phyloP scores from a whole-genome alignment of 805 yeast species.

The Suhomyces vadensis region DNA sequence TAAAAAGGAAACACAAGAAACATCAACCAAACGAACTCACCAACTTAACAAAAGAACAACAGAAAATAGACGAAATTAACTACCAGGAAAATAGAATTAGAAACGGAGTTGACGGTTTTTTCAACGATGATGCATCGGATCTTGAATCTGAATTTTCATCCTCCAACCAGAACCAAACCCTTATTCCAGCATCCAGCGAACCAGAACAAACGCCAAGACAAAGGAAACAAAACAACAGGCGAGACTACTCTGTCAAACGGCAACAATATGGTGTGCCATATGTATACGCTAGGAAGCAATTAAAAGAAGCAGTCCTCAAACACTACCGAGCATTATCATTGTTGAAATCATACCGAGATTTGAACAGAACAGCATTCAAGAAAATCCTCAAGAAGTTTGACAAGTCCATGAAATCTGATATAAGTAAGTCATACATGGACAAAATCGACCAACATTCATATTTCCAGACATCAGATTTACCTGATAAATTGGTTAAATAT shows the following conservation, averaged over 20 bases:
- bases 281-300: slow-evolving; percentile 62
- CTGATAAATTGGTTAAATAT: slow-evolving; percentile 62
- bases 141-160: slow-evolving; percentile 2
- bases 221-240: slow-evolving; percentile 26
- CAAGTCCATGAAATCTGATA: slow-evolving; percentile 55
- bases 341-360: slow-evolving; percentile 64
- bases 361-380: slow-evolving; percentile 86
- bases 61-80: slow-evolving; percentile 28
- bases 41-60: slow-evolving; percentile 4
- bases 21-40: slow-evolving; percentile 14
- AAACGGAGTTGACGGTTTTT: slow-evolving; percentile 26
- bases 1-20: slow-evolving; percentile 18
- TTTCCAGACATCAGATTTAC: slow-evolving; percentile 60
- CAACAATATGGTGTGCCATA: slow-evolving; percentile 53
- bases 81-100: slow-evolving; percentile 40
- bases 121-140: slow-evolving; percentile 8
- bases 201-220: slow-evolving; percentile 21
- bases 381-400: slow-evolving; percentile 91
- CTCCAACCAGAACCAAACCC: not conserved
- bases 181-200: not conserved
- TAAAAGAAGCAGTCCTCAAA: slow-evolving; percentile 69
- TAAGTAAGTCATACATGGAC: slow-evolving; percentile 52
- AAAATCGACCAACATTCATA: slow-evolving; percentile 54
- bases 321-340: slow-evolving; percentile 73
- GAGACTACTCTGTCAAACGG: slow-evolving; percentile 49